Conservation (phyloP, 2,329 filamentous ascomycete species). For the Clarireedia paspali region DNA sequence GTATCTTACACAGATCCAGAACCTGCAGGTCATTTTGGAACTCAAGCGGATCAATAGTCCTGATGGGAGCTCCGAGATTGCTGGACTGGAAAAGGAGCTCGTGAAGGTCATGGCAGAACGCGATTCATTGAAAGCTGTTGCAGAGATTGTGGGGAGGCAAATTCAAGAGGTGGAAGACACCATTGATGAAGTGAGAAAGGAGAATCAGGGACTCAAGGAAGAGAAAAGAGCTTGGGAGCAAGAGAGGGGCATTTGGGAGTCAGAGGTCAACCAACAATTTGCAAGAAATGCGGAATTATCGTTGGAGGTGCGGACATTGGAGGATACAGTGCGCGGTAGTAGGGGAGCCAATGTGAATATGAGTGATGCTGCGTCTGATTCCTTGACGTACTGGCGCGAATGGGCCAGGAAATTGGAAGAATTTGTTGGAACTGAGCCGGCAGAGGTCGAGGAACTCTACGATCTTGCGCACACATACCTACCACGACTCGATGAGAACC, state of each 20-base stretch:
- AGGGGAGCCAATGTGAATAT: neutral
- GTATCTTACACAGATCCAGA: neutral
- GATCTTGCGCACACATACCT: constrained; percentile 3
- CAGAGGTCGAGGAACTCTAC: constrained; percentile 1
- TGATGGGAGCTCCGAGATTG: neutral
- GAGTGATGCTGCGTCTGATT: too few species aligned
- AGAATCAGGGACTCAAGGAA: neutral
- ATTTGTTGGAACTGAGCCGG: neutral
- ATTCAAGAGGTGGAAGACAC: neutral
- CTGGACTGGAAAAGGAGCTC: neutral
- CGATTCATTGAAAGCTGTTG: neutral
- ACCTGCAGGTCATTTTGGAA: constrained; percentile 4
- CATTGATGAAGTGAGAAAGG: neutral
- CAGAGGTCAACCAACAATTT: neutral
- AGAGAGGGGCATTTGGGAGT: neutral
- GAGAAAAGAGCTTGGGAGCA: neutral
- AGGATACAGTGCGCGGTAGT: neutral
- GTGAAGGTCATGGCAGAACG: neutral
- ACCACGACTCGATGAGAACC: neutral
- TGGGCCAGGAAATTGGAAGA: neutral
- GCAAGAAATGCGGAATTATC: neutral
- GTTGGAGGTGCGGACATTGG: neutral
- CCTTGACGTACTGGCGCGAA: neutral
- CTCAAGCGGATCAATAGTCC: neutral
- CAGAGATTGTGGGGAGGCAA: neutral